phyloP scores from a whole-genome alignment of 495 filamentous ascomycete genomes.

The Penicillium angulare region DNA sequence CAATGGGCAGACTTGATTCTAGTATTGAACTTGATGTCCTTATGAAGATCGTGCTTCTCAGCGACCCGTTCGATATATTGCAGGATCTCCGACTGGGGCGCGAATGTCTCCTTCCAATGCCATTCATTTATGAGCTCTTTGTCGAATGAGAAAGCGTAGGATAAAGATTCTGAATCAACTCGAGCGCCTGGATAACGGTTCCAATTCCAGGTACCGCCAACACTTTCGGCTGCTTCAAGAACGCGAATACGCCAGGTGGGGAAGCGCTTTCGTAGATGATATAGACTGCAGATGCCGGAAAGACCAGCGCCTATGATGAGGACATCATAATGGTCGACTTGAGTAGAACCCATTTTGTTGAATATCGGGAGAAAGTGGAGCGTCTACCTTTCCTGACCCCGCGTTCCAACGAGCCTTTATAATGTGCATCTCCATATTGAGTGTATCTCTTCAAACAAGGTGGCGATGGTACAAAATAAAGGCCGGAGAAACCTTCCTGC shows the following conservation, averaged over 20 bases:
- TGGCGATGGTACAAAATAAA: background rate
- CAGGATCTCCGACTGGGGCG: constrained; percentile 24
- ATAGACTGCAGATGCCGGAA: constrained; percentile 30
- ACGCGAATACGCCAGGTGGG: constrained; percentile 33
- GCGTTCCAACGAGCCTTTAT: background rate
- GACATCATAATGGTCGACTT: background rate
- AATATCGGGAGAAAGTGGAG: background rate
- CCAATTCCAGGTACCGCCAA: constrained; percentile 53
- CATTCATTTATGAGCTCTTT: constrained; percentile 26
- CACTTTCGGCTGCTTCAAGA: constrained; percentile 44
- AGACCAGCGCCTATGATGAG: constrained; percentile 40
- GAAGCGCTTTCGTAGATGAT: constrained; percentile 24
- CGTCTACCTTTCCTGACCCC: too few species aligned
- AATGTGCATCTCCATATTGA: background rate
- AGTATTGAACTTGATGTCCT: constrained; percentile 29
- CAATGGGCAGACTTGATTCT: constrained; percentile 17
- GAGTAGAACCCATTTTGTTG: background rate
- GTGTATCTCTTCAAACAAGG: too few species aligned
- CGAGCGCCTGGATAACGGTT: constrained; percentile 35
- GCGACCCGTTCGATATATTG: constrained; percentile 27
- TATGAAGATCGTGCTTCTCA: constrained; percentile 19
- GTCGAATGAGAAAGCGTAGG: constrained; percentile 28
- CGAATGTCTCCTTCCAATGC: constrained; percentile 23
- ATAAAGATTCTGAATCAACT: constrained; percentile 22
- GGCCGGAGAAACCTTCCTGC: background rate